These are phyloP conservation scores for Lasiodiplodia gonubiensis DNA, from an alignment of 2,329 filamentous ascomycete genomes.

Conservation along the genomic window DNA sequence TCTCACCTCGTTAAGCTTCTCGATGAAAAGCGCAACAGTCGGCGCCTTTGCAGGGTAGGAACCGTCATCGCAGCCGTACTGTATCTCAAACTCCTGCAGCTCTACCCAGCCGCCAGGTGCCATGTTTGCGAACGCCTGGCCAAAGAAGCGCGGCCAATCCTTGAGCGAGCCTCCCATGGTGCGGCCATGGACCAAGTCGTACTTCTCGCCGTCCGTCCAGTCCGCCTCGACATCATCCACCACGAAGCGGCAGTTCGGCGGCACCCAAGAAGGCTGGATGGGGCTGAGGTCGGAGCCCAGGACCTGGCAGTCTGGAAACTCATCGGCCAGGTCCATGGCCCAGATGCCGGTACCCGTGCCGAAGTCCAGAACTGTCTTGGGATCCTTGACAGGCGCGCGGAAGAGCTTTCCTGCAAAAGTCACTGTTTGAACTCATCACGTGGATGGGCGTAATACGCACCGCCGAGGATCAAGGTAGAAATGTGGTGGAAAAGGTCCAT, in stretches of 20 bases:
- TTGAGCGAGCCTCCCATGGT: slow-evolving; percentile 60
- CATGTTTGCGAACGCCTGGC: slow-evolving; percentile 47
- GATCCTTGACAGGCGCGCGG: neutral
- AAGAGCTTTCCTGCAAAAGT: neutral
- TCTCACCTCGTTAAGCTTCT: slow-evolving; percentile 3
- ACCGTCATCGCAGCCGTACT: slow-evolving; percentile 17
- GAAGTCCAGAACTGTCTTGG: slow-evolving; percentile 40
- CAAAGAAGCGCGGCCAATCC: slow-evolving; percentile 59
- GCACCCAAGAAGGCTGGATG: slow-evolving; percentile 43
- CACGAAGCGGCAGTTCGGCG: slow-evolving; percentile 46
- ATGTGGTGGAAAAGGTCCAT: slow-evolving; percentile 47
- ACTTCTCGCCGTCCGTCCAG: slow-evolving; percentile 37
- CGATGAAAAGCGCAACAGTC: slow-evolving; percentile 33
- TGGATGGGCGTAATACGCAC: slow-evolving; percentile 30
- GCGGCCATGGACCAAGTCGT: slow-evolving; percentile 64
- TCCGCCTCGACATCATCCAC: slow-evolving; percentile 48
- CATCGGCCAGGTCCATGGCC: slow-evolving; percentile 31
- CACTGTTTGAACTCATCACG: neutral
- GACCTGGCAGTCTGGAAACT: slow-evolving; percentile 35
- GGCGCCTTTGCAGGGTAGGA: slow-evolving; percentile 35
- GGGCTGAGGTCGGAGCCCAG: slow-evolving; percentile 50
- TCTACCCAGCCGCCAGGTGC: slow-evolving; percentile 58
- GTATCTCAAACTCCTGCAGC: slow-evolving; percentile 40
- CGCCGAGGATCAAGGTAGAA: slow-evolving; percentile 43
- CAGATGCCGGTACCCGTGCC: slow-evolving; percentile 41